A percentile compares a stretch with the other conserved stretches of the same genome.
Conservation (phyloP, 352 stramenopile genomes). For the Phytophthora syringae region DNA sequence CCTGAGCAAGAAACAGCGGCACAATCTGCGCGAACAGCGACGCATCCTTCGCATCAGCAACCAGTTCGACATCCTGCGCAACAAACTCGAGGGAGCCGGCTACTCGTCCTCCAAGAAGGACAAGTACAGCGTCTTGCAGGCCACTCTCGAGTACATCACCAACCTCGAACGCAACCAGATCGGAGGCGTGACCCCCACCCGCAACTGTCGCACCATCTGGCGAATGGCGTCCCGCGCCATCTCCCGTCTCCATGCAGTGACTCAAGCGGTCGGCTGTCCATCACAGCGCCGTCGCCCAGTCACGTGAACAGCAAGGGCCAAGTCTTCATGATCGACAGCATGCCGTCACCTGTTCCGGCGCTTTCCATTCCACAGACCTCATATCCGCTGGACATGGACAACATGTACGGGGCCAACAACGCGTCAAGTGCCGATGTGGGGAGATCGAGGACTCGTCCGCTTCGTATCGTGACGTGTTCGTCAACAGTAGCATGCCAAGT, state of each 20-base stretch:
- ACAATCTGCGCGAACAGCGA: conserved; percentile 84
- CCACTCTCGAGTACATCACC: conserved; percentile 84
- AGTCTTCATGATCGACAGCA: conserved; percentile 80
- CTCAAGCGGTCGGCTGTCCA: conserved; percentile 45
- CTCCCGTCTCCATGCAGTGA: conserved; percentile 42
- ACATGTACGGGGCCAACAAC: conserved; percentile 32
- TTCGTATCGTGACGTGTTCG: conserved; percentile 78
- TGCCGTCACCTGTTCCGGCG: conserved; percentile 74
- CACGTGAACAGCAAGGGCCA: conserved; percentile 46
- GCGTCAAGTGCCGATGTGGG: conserved; percentile 31
- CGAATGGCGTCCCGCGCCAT: conserved; percentile 29
- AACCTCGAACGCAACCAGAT: conserved; percentile 76
- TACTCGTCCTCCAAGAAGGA: conserved; percentile 86
- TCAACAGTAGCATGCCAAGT: conserved; percentile 81
- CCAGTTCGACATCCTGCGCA: conserved; percentile 83
- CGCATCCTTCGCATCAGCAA: conserved; percentile 86
- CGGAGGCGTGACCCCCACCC: no score
- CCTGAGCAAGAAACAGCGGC: conserved; percentile 85
- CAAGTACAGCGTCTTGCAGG: conserved; percentile 87
- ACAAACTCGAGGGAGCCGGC: conserved; percentile 74
- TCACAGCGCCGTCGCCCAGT: conserved; percentile 52
- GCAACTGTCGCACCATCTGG: conserved; percentile 33
- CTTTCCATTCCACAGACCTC: conserved; percentile 63
- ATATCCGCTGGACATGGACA: conserved; percentile 74
- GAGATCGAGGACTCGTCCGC: conserved; percentile 71